Evolutionary conservation across 805 yeast species (phyloP).

Genomic region (Metschnikowia arizonensis): DNA sequence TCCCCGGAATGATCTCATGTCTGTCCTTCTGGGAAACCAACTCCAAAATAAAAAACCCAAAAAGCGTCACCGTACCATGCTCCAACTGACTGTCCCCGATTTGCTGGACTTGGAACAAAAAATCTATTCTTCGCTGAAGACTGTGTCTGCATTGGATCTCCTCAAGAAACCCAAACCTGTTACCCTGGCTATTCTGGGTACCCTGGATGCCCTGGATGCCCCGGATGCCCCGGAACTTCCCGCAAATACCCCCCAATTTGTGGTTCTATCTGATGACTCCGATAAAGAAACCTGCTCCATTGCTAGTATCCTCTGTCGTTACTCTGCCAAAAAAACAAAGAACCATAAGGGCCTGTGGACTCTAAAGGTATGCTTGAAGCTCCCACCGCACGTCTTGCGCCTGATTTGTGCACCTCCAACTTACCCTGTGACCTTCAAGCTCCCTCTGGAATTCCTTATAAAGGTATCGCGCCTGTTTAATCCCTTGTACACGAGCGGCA

Average conservation of each 20-base stretch:
- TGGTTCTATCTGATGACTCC: neutral
- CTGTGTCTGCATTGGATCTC: slow-evolving; percentile 12
- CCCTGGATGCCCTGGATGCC: no score
- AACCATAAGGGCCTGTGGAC: slow-evolving; percentile 16
- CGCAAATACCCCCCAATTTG: neutral
- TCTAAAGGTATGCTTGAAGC: slow-evolving; percentile 14
- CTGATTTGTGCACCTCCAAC: neutral
- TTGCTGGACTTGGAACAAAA: slow-evolving; percentile 11
- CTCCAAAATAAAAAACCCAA: slow-evolving; percentile 6
- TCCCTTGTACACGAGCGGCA: slow-evolving; percentile 16
- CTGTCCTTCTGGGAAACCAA: slow-evolving; percentile 18
- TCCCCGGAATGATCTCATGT: slow-evolving; percentile 9
- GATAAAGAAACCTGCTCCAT: neutral
- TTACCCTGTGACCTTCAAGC: slow-evolving; percentile 11
- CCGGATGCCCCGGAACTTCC: no score
- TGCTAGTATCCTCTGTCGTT: neutral
- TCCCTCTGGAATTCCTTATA: slow-evolving; percentile 9
- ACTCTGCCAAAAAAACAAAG: slow-evolving; percentile 8
- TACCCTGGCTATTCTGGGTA: neutral
- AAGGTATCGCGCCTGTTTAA: slow-evolving; percentile 10
- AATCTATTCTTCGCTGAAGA: slow-evolving; percentile 10
- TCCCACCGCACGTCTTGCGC: slow-evolving; percentile 17
- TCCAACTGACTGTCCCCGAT: neutral
- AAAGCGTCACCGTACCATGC: neutral
- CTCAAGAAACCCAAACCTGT: slow-evolving; percentile 5